phyloP scores from a whole-genome alignment of 2,329 filamentous ascomycete genomes.

The Sclerotinia borealis region DNA sequence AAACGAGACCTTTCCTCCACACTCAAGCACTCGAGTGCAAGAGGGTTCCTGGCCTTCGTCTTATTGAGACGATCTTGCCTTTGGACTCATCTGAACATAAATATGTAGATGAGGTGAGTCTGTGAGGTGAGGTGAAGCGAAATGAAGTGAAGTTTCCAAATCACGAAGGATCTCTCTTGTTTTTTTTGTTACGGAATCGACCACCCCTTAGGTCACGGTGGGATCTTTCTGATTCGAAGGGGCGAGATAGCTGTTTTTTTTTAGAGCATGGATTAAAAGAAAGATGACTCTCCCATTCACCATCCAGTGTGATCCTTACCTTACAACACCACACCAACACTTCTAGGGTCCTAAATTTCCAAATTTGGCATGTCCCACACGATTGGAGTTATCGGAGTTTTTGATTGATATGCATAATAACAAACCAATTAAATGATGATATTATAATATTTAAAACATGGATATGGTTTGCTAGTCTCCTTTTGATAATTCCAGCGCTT shows the following conservation, averaged over 20 bases:
- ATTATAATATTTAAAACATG: neutral
- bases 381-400: slow-evolving; percentile 16
- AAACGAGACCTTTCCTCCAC: slow-evolving; percentile 13
- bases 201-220: slow-evolving; percentile 7
- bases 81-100: slow-evolving; percentile 23
- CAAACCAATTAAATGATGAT: neutral
- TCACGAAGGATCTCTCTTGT: neutral
- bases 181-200: neutral
- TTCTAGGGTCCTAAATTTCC: slow-evolving; percentile 23
- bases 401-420: slow-evolving; percentile 18
- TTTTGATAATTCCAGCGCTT: slow-evolving; percentile 7
- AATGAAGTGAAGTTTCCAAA: slow-evolving; percentile 17
- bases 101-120: slow-evolving; percentile 16
- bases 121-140: too few species aligned
- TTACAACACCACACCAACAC: neutral
- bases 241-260: slow-evolving; percentile 8
- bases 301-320: too few species aligned
- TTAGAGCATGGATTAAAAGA: neutral
- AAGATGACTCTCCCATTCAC: neutral
- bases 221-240: neutral
- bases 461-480: slow-evolving; percentile 6
- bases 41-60: slow-evolving; percentile 18
- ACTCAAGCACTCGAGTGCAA: slow-evolving; percentile 14
- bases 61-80: slow-evolving; percentile 22
- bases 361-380: slow-evolving; percentile 21